These are phyloP conservation scores for Neobulgaria alba DNA, from an alignment of 2,329 filamentous ascomycete species.

Conservation along the genomic window DNA sequence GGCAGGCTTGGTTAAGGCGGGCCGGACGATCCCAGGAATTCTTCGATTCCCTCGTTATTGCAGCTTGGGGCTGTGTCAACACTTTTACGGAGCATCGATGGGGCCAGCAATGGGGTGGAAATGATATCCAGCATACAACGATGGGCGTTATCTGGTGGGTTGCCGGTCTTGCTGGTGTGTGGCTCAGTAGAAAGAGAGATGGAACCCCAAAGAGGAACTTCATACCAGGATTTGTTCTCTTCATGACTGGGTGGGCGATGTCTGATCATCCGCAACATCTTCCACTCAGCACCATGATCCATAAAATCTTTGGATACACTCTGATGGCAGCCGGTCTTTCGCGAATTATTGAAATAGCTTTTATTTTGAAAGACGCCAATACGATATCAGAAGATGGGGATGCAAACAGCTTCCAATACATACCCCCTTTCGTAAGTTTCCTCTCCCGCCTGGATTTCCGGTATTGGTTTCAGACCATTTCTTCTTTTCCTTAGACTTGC, in stretches of 20 bases:
- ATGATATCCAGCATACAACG: constrained; percentile 95
- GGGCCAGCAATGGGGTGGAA: constrained; percentile 81
- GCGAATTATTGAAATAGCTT: constrained; percentile 84
- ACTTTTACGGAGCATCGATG: constrained; percentile 97
- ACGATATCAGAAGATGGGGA: constrained; percentile 60
- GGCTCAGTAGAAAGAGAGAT: constrained; percentile 77
- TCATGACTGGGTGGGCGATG: constrained; percentile 95
- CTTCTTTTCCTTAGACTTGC: constrained; percentile 20
- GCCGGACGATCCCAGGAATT: constrained; percentile 91
- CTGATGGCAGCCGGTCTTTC: constrained; percentile 82
- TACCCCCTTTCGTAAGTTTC: constrained; percentile 59
- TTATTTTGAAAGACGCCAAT: constrained; percentile 68
- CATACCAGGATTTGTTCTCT: constrained; percentile 81
- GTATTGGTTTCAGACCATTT: too few species aligned
- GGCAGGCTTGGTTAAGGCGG: constrained; percentile 76
- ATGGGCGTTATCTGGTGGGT: constrained; percentile 99
- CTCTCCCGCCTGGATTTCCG: background rate
- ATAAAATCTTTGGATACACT: constrained; percentile 86
- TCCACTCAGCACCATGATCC: constrained; percentile 77
- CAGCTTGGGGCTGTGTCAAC: constrained; percentile 93
- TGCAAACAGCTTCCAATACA: constrained; percentile 63
- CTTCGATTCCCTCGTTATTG: constrained; percentile 86
- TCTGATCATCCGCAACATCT: constrained; percentile 80
- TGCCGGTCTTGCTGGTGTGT: constrained; percentile 82
- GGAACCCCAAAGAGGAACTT: constrained; percentile 87